Evolutionary conservation across 1,284 basidiomycete species (phyloP), one percentile per base, ranked within the genome.

Genomic region (Malassezia brasiliensis): DNA sequence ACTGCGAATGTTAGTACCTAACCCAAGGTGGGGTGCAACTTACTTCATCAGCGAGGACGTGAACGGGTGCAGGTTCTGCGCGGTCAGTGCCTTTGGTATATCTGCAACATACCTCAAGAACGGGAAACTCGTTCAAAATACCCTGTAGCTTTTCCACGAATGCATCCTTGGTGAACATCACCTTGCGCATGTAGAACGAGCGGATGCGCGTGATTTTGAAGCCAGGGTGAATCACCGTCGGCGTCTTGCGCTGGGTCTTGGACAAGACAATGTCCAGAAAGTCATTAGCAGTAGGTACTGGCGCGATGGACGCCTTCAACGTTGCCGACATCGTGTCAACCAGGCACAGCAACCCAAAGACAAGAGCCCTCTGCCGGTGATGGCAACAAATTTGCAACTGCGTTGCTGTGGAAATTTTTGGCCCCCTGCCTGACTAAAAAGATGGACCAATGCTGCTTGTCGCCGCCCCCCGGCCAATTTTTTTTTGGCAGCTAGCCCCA

Each of bases 101-200:
- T 3, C 11, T 15, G 6, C 19, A 17, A 10, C 40, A 67, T 69
- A 90, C 89, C 77, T 98, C 91, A 55, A 98, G 85, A 76, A 96
- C 85, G 17, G 93, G 93, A 77, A 99, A 99, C 76, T 98, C 93
- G 44, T 83, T 82, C 66, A 99, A 79, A 72, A 99, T 99, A 34
- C 85, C 86, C 56, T 86, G 85, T 34, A 99, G 82, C 77, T 96
- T 96, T 78, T 98, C 93, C 65, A 93, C 90, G 67, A 98, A 96
- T 14, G 88, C 83, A 75, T 96, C 90, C 77, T 96, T 91, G 1
- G 91, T 94, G 77, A 96, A 98, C 79, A 96, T 98, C 78, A 98
- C 91, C 78, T 96, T 98, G 76, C 91, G 85, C 93, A 96, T 96
- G 78, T 98, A 96, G 76, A 96, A 87, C 66, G 69, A 63, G 34